Evolutionary conservation across 768 basidiomycete genomes (phyloP), one percentile per base, ranked within the genome.

Genomic region (Dendrothele bispora): DNA sequence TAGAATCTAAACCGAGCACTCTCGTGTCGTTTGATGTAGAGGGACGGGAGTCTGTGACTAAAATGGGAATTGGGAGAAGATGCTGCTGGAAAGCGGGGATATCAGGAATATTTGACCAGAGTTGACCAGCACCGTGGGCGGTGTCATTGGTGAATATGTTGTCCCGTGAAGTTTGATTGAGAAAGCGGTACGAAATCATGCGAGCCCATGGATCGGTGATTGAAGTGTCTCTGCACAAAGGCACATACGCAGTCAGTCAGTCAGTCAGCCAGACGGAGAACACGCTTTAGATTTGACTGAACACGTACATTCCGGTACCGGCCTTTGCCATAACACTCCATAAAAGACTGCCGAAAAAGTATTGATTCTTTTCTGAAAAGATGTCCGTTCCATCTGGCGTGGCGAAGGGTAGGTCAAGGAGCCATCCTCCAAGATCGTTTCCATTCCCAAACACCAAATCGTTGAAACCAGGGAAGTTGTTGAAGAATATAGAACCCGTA

Each of bases 171-270:
- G 86, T 89, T 43, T 80, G 78, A 57, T 83, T 87, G 49, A 86
- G 66, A 55, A 89, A 89, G 61, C 91, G 88, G 53, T 85, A 84
- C 1, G 83, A 76, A 27, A 90, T 73, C 61, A 82, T 77, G 1
- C 84, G 79, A 0, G 46, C 46, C 77, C 83, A 88, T 5, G 80
- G 66, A 57, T 89, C 86, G 1, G 78, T 78, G 37, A 86, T 48
- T 46, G 83, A 84, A 17, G 82, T 84, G 57, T 84, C 77, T 32
- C 84, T 86, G 51, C 0, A 44, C 25, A 30, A 6, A 39, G 39
- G 28, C 48, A 35, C 3, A 41, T 3, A n/a, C n/a, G n/a, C n/a
- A n/a, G n/a, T n/a, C n/a, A n/a, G n/a, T n/a, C n/a, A n/a, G n/a
- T n/a, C n/a, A n/a, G n/a, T n/a, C n/a, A n/a, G n/a, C n/a, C 25